Evolutionary conservation across 2,329 filamentous ascomycete genomes (phyloP).

Genomic region (Fusarium anguioides): DNA sequence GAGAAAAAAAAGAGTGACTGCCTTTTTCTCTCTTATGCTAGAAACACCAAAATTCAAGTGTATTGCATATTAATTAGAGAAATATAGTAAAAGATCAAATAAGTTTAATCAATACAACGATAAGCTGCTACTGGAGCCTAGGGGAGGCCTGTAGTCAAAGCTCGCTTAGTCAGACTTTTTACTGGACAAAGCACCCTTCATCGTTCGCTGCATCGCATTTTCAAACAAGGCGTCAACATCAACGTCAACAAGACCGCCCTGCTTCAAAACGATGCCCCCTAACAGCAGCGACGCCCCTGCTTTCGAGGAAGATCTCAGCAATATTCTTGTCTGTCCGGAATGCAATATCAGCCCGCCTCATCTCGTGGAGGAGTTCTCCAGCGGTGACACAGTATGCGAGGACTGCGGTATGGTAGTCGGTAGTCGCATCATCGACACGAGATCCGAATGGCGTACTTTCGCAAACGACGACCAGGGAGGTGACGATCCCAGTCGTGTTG

Average conservation of each 20-base stretch:
- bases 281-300: constrained; percentile 49
- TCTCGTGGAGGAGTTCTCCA: constrained; percentile 90
- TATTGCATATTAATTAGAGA: too few species aligned
- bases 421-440: constrained; percentile 91
- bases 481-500: constrained; percentile 97
- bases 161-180: constrained; percentile 27
- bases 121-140: background rate
- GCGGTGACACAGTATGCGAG: constrained; percentile 90
- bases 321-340: constrained; percentile 86
- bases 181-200: constrained; percentile 24
- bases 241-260: constrained; percentile 58
- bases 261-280: constrained; percentile 62
- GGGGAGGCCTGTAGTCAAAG: background rate
- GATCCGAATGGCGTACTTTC: constrained; percentile 98
- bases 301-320: constrained; percentile 88
- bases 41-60: too few species aligned
- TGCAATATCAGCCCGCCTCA: constrained; percentile 94
- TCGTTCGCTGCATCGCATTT: constrained; percentile 30
- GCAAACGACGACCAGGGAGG: constrained; percentile 97
- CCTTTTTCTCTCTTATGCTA: too few species aligned
- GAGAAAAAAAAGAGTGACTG: too few species aligned
- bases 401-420: constrained; percentile 92
- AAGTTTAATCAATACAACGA: background rate
- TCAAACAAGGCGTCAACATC: constrained; percentile 43
- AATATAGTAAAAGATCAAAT: too few species aligned